Evolutionary conservation across 805 yeast genomes (phyloP), one percentile per base, ranked within the genome.

Genomic region (Spathaspora boniae): DNA sequence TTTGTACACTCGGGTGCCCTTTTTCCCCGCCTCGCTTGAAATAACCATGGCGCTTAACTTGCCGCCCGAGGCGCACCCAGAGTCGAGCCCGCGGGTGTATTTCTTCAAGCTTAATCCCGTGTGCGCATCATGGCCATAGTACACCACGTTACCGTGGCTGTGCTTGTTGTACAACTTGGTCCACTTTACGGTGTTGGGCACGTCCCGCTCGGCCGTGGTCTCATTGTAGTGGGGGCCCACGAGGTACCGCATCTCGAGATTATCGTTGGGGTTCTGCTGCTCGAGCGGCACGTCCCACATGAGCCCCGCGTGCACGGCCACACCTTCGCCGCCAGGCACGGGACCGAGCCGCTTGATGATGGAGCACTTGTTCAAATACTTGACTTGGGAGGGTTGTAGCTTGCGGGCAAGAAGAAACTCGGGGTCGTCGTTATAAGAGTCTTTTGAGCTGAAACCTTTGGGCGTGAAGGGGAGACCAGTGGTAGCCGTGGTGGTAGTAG

Each of bases 51-150:
- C 94, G 20, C 80, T 69, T 31, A 89, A 66, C 40, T 72, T 55
- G 9, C 77, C 81, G 3, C 96, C 96, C 40, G 74, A 73, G 39
- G 79, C 84, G 65, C 97, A 89, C 1, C 85, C 86, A 8, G 85
- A 65, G 52, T 91, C 98, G 26, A 89, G 61, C 0, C 97, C 98
- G 48, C 75, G 77, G 3, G 95, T 69, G 56, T 68, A 86, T 42
- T 74, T 72, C 44, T 73, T 72, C 33, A 80, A 44, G 37, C 74
- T 77, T 33, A 88, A 70, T 1, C 96, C 96, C 36, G 80, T 65
- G 37, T 77, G 68, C 3, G 97, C 94, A 53, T 86, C 94, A 53
- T 89, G 98, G 1, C 97, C 98, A 53, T 89, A 89, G 48, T 76
- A 78, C 16, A 71, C 63, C 12, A 34, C 27, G 34, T 64, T 31